These are phyloP conservation scores for Cercospora janseana DNA, from an alignment of 2,329 filamentous ascomycete genomes.

Conservation along the genomic window DNA sequence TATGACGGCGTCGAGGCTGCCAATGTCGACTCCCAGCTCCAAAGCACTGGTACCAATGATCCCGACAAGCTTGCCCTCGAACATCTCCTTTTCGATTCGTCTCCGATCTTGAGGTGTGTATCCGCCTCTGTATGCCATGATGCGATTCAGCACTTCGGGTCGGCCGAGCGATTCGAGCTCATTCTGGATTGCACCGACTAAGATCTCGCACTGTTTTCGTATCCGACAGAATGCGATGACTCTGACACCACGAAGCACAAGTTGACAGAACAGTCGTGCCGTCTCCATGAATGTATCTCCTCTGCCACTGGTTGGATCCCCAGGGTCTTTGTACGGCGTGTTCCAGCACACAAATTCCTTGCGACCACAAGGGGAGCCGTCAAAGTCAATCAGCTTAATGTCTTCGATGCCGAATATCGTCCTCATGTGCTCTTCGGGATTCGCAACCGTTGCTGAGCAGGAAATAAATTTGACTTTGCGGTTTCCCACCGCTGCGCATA, in stretches of 20 bases:
- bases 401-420: constrained; percentile 88
- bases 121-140: constrained; percentile 94
- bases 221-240: constrained; percentile 92
- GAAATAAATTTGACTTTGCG: constrained; percentile 83
- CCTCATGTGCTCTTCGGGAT: constrained; percentile 86
- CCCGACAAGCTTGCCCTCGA: constrained; percentile 86
- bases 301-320: constrained; percentile 80
- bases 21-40: constrained; percentile 93
- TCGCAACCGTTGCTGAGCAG: constrained; percentile 93
- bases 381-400: constrained; percentile 79
- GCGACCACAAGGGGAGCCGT: constrained; percentile 85
- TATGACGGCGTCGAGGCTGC: constrained; percentile 86
- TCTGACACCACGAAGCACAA: constrained; percentile 82
- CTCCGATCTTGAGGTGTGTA: constrained; percentile 90
- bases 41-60: constrained; percentile 92
- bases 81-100: constrained; percentile 92
- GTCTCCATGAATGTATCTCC: constrained; percentile 80
- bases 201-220: constrained; percentile 80
- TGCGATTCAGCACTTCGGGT: constrained; percentile 69
- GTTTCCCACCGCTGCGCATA: constrained; percentile 90
- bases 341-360: constrained; percentile 99
- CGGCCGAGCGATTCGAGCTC: constrained; percentile 73
- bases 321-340: constrained; percentile 86
- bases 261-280: constrained; percentile 84
- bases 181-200: constrained; percentile 74